A percentile compares a stretch with the other conserved stretches of the same genome.
phyloP scores from a whole-genome alignment of 768 basidiomycete genomes.

The Mycena capillaripes region DNA sequence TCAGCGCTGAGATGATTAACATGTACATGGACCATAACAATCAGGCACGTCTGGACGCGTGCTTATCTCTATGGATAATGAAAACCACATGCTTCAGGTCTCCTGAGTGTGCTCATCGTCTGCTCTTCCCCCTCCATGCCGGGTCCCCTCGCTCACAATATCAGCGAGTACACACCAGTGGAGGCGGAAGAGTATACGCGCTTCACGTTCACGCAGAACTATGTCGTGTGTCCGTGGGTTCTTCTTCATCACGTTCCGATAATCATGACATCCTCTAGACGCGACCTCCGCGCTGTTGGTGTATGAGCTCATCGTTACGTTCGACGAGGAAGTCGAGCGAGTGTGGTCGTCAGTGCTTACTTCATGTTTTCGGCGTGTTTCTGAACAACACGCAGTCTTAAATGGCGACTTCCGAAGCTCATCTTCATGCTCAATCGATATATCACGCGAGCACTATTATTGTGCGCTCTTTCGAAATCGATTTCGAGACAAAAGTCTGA shows the following conservation, averaged over 20 bases:
- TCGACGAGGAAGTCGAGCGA: constrained; percentile 42
- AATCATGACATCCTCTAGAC: constrained; percentile 34
- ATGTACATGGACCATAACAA: no score
- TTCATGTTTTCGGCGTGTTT: not conserved
- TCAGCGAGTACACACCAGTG: constrained; percentile 23
- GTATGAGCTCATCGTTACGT: constrained; percentile 44
- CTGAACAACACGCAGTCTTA: constrained; percentile 26
- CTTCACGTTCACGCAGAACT: constrained; percentile 27
- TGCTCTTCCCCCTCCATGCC: constrained; percentile 20
- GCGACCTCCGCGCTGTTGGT: constrained; percentile 43
- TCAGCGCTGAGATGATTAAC: no score
- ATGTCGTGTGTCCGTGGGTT: constrained; percentile 17
- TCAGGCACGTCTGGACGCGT: not conserved
- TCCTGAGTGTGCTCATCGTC: not conserved
- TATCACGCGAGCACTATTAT: constrained; percentile 28
- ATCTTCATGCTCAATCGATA: constrained; percentile 40
- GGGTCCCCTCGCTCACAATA: constrained; percentile 26
- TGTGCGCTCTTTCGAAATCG: constrained; percentile 27
- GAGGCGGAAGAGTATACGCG: constrained; percentile 12
- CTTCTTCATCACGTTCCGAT: not conserved
- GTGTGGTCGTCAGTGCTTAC: constrained; percentile 47
- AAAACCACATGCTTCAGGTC: not conserved
- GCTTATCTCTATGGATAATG: constrained; percentile 14
- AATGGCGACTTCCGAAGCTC: constrained; percentile 38
- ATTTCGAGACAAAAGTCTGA: not conserved